A percentile compares a stretch with the other conserved stretches of the same genome.
Conservation (phyloP, 441 rosid species). For the Hypseocharis bilobata region DNA sequence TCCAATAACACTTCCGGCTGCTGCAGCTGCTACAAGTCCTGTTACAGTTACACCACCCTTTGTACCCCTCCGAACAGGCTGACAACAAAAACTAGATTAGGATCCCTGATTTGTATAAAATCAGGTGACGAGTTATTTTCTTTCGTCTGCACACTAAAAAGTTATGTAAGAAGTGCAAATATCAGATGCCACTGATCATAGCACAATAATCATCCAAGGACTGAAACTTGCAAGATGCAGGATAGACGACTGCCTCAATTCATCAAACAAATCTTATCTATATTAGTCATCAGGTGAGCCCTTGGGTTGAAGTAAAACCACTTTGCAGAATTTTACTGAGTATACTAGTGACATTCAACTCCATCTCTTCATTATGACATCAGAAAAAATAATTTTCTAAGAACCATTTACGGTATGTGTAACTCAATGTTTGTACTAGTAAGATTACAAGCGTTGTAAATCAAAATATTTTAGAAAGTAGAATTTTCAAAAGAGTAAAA, state of each 20-base stretch:
- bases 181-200: not conserved
- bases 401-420: not conserved
- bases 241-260: not conserved
- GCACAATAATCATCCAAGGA: not conserved
- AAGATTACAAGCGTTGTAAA: not conserved
- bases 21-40: constrained; percentile 73
- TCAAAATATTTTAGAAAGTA: not conserved
- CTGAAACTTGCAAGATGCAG: too few species aligned
- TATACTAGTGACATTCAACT: not conserved
- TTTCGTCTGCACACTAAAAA: constrained; percentile 2
- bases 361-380: not conserved
- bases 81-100: constrained; percentile 22
- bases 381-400: not conserved
- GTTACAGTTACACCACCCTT: constrained; percentile 78
- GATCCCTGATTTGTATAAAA: constrained; percentile 1
- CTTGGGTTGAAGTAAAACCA: not conserved
- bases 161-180: constrained; percentile 1
- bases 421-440: not conserved
- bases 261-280: not conserved
- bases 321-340: not conserved
- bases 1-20: constrained; percentile 66
- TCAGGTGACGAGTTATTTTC: not conserved
- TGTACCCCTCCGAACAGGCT: constrained; percentile 84
- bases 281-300: constrained; percentile 5
- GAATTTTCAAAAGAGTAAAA: not conserved